Conservation (phyloP, 352 stramenopile species). For the Thraustotheca clavata region DNA sequence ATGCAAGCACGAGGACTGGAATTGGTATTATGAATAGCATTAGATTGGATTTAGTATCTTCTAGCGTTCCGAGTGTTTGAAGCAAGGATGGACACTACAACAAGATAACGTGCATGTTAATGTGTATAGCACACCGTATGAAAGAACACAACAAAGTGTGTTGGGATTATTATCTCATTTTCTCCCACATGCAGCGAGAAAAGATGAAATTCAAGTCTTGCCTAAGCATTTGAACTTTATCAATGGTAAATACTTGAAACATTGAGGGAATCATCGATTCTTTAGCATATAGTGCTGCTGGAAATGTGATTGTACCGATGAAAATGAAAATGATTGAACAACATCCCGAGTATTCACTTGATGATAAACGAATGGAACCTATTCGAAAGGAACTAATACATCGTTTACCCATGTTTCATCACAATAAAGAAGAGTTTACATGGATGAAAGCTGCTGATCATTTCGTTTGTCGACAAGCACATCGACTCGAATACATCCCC, state of each 20-base stretch:
- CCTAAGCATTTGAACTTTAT: conserved; percentile 65
- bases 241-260: conserved; percentile 42
- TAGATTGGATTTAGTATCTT: background rate
- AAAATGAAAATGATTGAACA: conserved; percentile 43
- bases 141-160: conserved; percentile 68
- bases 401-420: conserved; percentile 42
- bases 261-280: background rate
- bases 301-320: conserved; percentile 40
- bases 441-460: conserved; percentile 70
- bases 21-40: conserved; percentile 28
- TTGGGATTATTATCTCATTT: conserved; percentile 51
- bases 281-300: background rate
- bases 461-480: conserved; percentile 55
- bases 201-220: conserved; percentile 42
- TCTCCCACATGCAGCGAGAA: conserved; percentile 30
- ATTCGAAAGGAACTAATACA: conserved; percentile 45
- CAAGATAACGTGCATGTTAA: background rate
- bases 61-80: background rate
- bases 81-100: conserved; percentile 9
- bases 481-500: conserved; percentile 40
- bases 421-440: conserved; percentile 33
- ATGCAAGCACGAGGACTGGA: conserved; percentile 45
- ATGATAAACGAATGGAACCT: conserved; percentile 44
- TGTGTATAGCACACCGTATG: conserved; percentile 33
- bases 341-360: conserved; percentile 35